phyloP scores from a whole-genome alignment of 2,329 filamentous ascomycete species.

The Diaporthe sp. region DNA sequence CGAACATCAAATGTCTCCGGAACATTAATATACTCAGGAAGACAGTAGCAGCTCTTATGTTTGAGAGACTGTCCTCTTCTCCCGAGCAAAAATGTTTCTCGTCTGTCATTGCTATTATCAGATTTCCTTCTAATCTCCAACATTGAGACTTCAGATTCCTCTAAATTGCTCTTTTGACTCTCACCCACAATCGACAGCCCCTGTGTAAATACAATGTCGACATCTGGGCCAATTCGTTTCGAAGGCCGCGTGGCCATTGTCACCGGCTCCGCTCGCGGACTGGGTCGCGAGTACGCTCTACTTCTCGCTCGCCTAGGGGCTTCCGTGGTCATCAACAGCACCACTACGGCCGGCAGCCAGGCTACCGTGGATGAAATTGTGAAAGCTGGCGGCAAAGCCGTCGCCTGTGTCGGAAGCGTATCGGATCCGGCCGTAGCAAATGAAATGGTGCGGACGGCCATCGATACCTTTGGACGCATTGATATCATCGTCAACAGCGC shows the following conservation, averaged over 20 bases:
- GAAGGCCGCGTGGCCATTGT: slow-evolving; percentile 5
- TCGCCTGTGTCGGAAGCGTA: background rate
- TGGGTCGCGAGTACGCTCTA: background rate
- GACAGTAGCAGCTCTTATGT: too few relatives aligned
- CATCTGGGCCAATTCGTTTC: background rate
- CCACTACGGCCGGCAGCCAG: background rate
- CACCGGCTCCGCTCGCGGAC: background rate
- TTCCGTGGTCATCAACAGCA: slow-evolving; percentile 4
- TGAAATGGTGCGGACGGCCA: background rate
- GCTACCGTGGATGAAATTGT: background rate
- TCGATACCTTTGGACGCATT: background rate
- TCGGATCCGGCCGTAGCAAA: background rate
- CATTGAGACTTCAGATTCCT: too few relatives aligned
- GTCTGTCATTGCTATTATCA: too few relatives aligned
- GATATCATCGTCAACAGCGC: slow-evolving; percentile 5
- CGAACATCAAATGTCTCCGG: too few relatives aligned
- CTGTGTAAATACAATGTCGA: background rate
- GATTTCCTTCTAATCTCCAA: too few relatives aligned
- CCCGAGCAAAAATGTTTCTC: too few relatives aligned
- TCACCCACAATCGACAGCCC: too few relatives aligned
- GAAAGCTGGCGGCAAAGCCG: slow-evolving; percentile 2
- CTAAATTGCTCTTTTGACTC: too few relatives aligned
- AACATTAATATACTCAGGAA: too few relatives aligned
- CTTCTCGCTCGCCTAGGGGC: background rate
- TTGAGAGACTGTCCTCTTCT: too few relatives aligned